Conservation (phyloP, 2,329 filamentous ascomycete genomes). For the Penicillium sp. region DNA sequence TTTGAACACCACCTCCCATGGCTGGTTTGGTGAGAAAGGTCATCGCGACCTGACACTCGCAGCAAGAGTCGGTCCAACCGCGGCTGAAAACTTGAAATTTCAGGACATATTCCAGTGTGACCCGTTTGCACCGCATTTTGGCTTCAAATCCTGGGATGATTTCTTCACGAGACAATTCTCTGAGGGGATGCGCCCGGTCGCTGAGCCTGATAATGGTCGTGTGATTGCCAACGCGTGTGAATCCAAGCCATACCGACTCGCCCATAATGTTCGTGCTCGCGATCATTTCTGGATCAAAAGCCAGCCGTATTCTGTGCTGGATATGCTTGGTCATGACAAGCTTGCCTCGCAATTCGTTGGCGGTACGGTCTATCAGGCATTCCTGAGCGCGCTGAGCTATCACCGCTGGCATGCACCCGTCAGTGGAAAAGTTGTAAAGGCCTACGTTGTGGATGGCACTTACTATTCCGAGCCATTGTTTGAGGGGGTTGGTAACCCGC, state of each 20-base stretch:
- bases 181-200: constrained; percentile 63
- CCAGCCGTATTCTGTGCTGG: constrained; percentile 69
- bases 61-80: constrained; percentile 32
- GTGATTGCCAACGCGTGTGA: constrained; percentile 71
- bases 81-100: constrained; percentile 34
- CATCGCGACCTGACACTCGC: constrained; percentile 49
- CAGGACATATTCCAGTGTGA: constrained; percentile 41
- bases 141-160: constrained; percentile 71
- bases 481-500: constrained; percentile 50
- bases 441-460: constrained; percentile 66
- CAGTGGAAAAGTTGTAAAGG: constrained; percentile 63
- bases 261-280: constrained; percentile 58
- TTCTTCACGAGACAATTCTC: constrained; percentile 70
- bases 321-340: constrained; percentile 67
- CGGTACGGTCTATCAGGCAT: constrained; percentile 74
- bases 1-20: constrained; percentile 48
- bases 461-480: constrained; percentile 70
- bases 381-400: constrained; percentile 70
- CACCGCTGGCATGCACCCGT: constrained; percentile 77
- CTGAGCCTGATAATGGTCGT: constrained; percentile 55
- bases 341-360: constrained; percentile 61
- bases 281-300: constrained; percentile 73
- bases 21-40: constrained; percentile 63
- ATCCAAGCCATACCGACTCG: constrained; percentile 63
- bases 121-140: constrained; percentile 41